Conservation (phyloP, 2,329 filamentous ascomycete genomes). For the Dichotomopilus funicola region DNA sequence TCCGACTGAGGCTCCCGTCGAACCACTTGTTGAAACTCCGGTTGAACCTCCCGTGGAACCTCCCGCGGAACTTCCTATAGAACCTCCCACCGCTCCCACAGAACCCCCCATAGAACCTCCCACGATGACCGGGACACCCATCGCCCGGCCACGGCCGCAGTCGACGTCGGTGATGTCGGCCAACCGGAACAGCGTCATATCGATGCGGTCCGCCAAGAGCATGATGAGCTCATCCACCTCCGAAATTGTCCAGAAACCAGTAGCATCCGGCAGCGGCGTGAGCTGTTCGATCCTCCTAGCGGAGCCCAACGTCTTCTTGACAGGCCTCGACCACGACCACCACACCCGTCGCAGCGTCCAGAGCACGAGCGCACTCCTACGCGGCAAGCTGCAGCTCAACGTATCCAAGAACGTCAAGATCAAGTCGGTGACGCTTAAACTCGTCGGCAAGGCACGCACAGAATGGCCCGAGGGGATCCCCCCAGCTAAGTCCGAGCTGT, state of each 20-base stretch:
- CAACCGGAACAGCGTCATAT: conserved; percentile 46
- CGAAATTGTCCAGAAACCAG: conserved; percentile 56
- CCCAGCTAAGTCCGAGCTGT: conserved; percentile 73
- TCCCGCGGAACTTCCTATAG: neutral
- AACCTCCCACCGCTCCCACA: conserved; percentile 2
- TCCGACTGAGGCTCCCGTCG: too few species aligned
- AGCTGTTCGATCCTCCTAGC: conserved; percentile 67
- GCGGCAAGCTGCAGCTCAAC: conserved; percentile 74
- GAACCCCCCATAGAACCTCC: conserved; percentile 10
- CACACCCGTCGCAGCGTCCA: conserved; percentile 48
- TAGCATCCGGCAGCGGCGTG: conserved; percentile 72
- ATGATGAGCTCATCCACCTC: conserved; percentile 45
- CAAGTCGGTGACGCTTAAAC: conserved; percentile 81
- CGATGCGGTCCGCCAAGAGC: conserved; percentile 45
- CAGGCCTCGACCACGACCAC: conserved; percentile 69
- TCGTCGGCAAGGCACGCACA: conserved; percentile 77
- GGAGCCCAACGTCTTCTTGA: conserved; percentile 73
- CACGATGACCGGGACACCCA: conserved; percentile 28
- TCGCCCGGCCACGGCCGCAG: conserved; percentile 24
- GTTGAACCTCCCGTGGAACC: too few species aligned
- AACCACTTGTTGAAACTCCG: too few species aligned
- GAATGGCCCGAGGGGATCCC: conserved; percentile 98
- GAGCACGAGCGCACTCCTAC: conserved; percentile 69
- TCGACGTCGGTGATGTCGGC: conserved; percentile 23
- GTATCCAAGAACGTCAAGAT: conserved; percentile 89